A percentile compares a stretch with the other conserved stretches of the same genome.
These are phyloP conservation scores for Eucalyptus cloeziana DNA, from an alignment of 345 rosid genomes.

Conservation along the genomic window DNA sequence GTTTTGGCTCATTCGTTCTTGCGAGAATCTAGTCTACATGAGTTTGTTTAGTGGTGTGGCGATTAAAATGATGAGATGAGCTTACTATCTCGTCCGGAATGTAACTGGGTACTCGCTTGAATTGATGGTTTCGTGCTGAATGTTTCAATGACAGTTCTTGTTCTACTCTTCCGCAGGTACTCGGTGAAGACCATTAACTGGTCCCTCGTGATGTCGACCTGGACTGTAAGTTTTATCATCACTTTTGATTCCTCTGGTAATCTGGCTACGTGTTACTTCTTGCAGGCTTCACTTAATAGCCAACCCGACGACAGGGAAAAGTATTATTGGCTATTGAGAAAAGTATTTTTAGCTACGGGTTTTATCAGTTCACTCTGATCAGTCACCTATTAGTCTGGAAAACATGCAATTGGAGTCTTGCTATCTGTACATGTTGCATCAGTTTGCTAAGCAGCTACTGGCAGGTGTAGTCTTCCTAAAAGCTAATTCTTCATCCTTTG, in stretches of 20 bases:
- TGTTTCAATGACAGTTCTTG: neutral
- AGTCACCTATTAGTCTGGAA: neutral
- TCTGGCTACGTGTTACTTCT: neutral
- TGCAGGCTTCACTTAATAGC: neutral
- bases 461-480: neutral
- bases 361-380: neutral
- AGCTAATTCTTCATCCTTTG: neutral
- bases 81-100: neutral
- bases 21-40: neutral
- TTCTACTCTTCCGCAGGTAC: constrained; percentile 27
- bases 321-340: neutral
- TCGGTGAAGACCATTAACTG: constrained; percentile 46
- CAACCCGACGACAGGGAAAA: neutral
- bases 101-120: neutral
- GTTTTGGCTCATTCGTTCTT: neutral
- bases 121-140: neutral
- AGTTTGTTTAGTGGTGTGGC: neutral
- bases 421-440: neutral
- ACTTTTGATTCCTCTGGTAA: neutral
- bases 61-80: neutral
- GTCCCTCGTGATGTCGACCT: constrained; percentile 75
- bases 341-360: neutral
- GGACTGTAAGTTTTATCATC: constrained; percentile 40
- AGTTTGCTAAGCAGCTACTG: neutral
- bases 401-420: neutral